Conservation (phyloP, 768 basidiomycete species). For the Leccinum broughii region DNA sequence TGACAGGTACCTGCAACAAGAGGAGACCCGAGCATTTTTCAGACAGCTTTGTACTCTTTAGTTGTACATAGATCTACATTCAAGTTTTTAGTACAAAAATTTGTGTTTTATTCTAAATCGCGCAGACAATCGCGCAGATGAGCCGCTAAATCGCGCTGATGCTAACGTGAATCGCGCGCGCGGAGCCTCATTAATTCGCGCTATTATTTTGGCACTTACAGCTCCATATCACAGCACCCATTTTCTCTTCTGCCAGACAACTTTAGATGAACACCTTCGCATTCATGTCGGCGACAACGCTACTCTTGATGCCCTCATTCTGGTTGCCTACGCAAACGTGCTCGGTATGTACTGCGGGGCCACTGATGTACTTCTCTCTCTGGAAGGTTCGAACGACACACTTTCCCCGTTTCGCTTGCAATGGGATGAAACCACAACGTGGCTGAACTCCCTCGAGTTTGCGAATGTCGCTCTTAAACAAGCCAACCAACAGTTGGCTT, state of each 20-base stretch:
- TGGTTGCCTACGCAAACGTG: conserved; percentile 23
- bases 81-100: too few relatives aligned
- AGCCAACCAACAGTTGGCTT: neutral
- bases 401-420: conserved; percentile 13
- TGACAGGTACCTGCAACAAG: too few relatives aligned
- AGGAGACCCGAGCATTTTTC: too few relatives aligned
- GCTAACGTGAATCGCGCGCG: too few relatives aligned
- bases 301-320: conserved; percentile 12
- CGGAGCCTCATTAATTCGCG: too few relatives aligned
- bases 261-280: conserved; percentile 5
- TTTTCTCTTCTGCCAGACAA: conserved; percentile 2
- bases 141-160: too few relatives aligned
- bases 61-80: too few relatives aligned
- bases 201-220: too few relatives aligned
- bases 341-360: conserved; percentile 26
- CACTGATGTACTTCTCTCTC: conserved; percentile 23
- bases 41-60: too few relatives aligned
- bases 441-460: conserved; percentile 13
- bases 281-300: neutral
- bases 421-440: conserved; percentile 22
- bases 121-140: too few relatives aligned
- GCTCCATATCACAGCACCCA: neutral
- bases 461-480: conserved; percentile 10
- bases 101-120: too few relatives aligned
- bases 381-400: conserved; percentile 5